Evolutionary conservation across 164 flowering plant species (phyloP).

Genomic region (Macadamia integrifolia): DNA sequence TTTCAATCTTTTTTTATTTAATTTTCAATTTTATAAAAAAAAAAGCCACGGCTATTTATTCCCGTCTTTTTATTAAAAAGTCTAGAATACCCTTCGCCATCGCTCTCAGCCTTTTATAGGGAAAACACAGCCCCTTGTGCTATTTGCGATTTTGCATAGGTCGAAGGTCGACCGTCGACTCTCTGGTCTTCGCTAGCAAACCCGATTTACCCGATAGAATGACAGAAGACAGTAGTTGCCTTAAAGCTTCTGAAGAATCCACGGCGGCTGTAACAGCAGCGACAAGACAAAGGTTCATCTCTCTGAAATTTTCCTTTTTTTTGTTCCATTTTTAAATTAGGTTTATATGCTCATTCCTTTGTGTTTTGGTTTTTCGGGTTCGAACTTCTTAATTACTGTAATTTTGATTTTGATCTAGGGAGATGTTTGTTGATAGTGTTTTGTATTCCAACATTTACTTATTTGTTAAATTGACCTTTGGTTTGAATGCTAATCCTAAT

Average conservation of each 20-base stretch:
- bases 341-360: background rate
- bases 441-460: background rate
- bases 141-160: too few species aligned
- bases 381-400: background rate
- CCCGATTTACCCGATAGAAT: background rate
- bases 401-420: slow-evolving; percentile 5
- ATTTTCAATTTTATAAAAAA: too few species aligned
- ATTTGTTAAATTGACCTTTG: background rate
- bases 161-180: too few species aligned
- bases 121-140: too few species aligned
- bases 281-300: slow-evolving; percentile 13
- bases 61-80: too few species aligned
- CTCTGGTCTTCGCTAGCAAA: too few species aligned
- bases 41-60: too few species aligned
- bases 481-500: background rate
- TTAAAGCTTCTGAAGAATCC: slow-evolving; percentile 13
- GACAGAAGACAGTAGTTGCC: slow-evolving; percentile 16
- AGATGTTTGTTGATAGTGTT: background rate
- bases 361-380: background rate
- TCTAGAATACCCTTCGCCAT: too few species aligned
- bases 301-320: background rate
- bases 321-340: background rate
- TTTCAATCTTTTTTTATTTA: too few species aligned
- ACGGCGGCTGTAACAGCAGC: slow-evolving; percentile 7
- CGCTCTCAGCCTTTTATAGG: too few species aligned